Percentiles rank a stretch among this genome's conserved stretches.
These are phyloP conservation scores for Malus hybrid DNA, from an alignment of 331 rosid species.

Conservation along the genomic window DNA sequence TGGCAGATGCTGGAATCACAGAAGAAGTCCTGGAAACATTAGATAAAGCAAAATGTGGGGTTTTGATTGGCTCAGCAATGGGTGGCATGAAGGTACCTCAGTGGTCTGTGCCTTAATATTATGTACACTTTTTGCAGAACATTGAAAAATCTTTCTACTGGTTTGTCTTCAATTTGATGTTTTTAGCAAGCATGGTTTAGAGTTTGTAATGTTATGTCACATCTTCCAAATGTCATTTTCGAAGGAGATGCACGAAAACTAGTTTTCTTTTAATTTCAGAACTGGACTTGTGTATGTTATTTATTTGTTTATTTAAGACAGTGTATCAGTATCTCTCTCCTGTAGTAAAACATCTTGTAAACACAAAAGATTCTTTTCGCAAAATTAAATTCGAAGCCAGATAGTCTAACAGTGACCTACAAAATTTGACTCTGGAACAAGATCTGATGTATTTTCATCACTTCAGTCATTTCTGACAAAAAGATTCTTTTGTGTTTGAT, in stretches of 20 bases:
- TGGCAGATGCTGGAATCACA: conserved; percentile 80
- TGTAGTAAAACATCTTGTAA: background rate
- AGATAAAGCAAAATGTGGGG: conserved; percentile 80
- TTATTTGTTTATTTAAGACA: background rate
- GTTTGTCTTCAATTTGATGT: conserved; percentile 4
- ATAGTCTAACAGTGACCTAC: background rate
- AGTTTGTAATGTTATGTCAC: conserved; percentile 7
- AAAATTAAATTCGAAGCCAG: background rate
- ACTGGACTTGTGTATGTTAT: background rate
- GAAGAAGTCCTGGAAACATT: conserved; percentile 60
- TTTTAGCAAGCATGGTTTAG: conserved; percentile 10
- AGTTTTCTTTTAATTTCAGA: background rate
- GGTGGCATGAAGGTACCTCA: conserved; percentile 92
- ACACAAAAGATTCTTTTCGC: background rate
- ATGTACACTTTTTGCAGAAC: background rate
- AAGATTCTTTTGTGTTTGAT: background rate
- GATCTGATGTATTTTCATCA: conserved; percentile 8
- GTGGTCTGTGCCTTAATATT: conserved; percentile 9
- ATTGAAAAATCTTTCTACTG: background rate
- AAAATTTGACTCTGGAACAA: conserved; percentile 1
- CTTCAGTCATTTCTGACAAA: conserved; percentile 1
- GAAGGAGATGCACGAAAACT: background rate
- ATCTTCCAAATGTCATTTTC: conserved; percentile 7
- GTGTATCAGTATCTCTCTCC: background rate
- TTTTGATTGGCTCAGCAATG: conserved; percentile 91